These are phyloP conservation scores for Colletotrichum truncatum DNA, from an alignment of 2,329 filamentous ascomycete species.

Conservation along the genomic window DNA sequence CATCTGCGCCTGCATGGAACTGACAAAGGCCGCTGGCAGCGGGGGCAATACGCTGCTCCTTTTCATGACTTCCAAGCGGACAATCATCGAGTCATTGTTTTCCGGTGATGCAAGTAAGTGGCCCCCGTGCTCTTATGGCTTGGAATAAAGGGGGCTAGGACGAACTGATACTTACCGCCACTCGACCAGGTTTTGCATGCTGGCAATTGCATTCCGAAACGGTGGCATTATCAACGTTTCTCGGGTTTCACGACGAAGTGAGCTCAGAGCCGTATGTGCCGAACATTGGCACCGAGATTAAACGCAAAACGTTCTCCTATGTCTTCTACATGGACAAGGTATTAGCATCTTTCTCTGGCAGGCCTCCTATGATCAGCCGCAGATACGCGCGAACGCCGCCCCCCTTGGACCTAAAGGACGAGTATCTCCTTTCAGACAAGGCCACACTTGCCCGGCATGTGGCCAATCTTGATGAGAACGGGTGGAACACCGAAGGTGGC, in stretches of 20 bases:
- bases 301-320: constrained; percentile 39
- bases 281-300: constrained; percentile 40
- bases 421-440: constrained; percentile 43
- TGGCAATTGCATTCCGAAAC: constrained; percentile 41
- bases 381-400: constrained; percentile 47
- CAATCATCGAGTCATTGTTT: constrained; percentile 43
- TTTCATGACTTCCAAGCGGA: constrained; percentile 39
- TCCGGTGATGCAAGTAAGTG: constrained; percentile 45
- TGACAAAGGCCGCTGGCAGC: constrained; percentile 38
- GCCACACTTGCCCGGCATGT: constrained; percentile 36
- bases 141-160: no score
- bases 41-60: constrained; percentile 43
- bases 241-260: constrained; percentile 35
- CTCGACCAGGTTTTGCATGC: constrained; percentile 3
- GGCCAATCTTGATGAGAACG: constrained; percentile 42
- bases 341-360: constrained; percentile 50
- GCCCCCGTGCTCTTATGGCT: rapidly evolving
- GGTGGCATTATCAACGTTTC: constrained; percentile 37
- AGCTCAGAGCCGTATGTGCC: constrained; percentile 32
- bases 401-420: constrained; percentile 49
- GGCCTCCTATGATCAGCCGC: constrained; percentile 48
- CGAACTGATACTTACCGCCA: background rate
- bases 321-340: constrained; percentile 47
- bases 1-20: constrained; percentile 34
- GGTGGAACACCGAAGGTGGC: constrained; percentile 46